Conservation (phyloP, 2,329 filamentous ascomycete genomes). For the Sporothrix euskadiensis region DNA sequence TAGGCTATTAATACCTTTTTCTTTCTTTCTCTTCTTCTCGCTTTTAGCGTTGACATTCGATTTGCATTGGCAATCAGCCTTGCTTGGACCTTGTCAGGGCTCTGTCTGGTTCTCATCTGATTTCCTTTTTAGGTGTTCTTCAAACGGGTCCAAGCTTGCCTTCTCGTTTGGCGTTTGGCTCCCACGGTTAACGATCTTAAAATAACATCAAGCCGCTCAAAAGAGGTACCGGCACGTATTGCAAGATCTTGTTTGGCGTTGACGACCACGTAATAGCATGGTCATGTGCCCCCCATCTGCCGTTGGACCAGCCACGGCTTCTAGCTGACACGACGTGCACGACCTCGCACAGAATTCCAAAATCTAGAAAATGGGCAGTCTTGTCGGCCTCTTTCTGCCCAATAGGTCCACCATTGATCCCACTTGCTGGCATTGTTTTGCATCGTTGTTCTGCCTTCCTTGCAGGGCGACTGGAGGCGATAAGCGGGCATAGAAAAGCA, state of each 20-base stretch:
- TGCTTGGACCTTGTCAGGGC: not conserved
- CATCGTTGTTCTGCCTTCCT: not conserved
- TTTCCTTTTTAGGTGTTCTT: not conserved
- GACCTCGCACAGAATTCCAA: not conserved
- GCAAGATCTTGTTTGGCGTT: not conserved
- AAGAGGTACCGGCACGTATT: not conserved
- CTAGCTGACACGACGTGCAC: conserved; percentile 1
- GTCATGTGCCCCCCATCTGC: not conserved
- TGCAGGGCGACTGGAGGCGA: not conserved
- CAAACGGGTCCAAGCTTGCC: not conserved
- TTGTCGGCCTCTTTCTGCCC: not conserved
- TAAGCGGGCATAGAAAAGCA: not conserved
- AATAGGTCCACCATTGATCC: not conserved
- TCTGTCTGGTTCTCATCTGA: not conserved
- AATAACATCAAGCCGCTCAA: not conserved
- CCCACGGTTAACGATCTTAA: not conserved
- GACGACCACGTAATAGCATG: not conserved
- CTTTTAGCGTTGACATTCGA: no score
- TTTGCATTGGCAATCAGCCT: not conserved
- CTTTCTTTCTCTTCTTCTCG: not conserved
- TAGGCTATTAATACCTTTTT: not conserved
- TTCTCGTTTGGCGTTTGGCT: not conserved
- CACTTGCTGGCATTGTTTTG: not conserved
- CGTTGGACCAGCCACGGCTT: not conserved
- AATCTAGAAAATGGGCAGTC: not conserved